Evolutionary conservation across 306 rosid genomes (phyloP), one percentile per base, ranked within the genome.

Genomic region (Trifolium repens): DNA sequence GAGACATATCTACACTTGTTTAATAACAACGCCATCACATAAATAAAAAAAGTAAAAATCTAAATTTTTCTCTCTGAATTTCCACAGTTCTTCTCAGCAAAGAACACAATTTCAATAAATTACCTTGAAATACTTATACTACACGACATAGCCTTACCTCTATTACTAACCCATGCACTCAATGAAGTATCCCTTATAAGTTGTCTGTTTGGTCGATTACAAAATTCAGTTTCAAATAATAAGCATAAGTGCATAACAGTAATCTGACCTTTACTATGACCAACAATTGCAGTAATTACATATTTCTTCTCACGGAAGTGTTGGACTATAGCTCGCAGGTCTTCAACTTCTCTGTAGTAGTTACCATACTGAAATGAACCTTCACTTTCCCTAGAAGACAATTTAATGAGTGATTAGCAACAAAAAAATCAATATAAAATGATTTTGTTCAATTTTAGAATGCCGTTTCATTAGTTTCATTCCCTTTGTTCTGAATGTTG

Each of bases 191-290:
- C 79, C 16, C 44, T 26, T 54, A 49, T 5, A 59, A 22, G 26
- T 59, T 58, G 73, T 59, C 67, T 42, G 13, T 77, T 74, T 32
- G 61, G 44, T 75, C 44, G 75, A 67, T 27, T 58, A 34, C 47
- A 42, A 77, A 69, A 66, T 57, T 70, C 72, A 80, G 37, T 47
- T 74, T 58, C 63, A 63, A 53, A 62, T 16, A 67, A 39, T 44
- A 73, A 53, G 58, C 72, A 4, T 19, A 13, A 60, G 66, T 32
- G 13, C 22, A 77, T 17, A 67, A 15, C 32, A 44, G 69, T 46
- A 67, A 40, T 73, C 78, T 78, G 71, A 94, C 97, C 98, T 90
- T 91, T 91, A 77, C 98, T 90, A 84, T 94, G 97, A 64, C 97
- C 97, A 82, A 90, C 77, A 71, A 94, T 86, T 63, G 98, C 87